A percentile compares a stretch with the other conserved stretches of the same genome.
Evolutionary conservation across 2,329 filamentous ascomycete genomes (phyloP).

Genomic region (Daldinia sp.): DNA sequence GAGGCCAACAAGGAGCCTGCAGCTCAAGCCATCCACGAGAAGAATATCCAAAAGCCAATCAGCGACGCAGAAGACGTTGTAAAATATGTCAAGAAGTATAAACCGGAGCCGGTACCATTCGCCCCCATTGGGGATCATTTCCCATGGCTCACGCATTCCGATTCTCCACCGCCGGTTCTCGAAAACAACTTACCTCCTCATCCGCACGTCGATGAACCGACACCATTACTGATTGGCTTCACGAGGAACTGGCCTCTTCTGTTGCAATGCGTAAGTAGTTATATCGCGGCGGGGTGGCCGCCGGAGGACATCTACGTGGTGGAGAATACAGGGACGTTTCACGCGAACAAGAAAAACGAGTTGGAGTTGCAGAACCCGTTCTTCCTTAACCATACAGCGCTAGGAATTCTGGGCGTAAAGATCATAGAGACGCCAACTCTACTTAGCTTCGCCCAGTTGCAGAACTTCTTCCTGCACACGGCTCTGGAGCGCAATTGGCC

Average conservation of each 20-base stretch:
- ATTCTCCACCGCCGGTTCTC: constrained; percentile 42
- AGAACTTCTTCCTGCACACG: constrained; percentile 57
- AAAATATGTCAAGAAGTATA: constrained; percentile 45
- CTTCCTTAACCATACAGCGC: constrained; percentile 60
- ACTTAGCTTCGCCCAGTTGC: constrained; percentile 58
- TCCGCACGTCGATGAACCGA: constrained; percentile 48
- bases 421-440: constrained; percentile 57
- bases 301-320: constrained; percentile 61
- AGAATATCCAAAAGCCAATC: constrained; percentile 37
- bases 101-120: constrained; percentile 42
- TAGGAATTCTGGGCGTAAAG: constrained; percentile 58
- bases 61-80: constrained; percentile 12
- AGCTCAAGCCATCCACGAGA: constrained; percentile 32
- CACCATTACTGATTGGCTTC: constrained; percentile 59
- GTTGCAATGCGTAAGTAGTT: constrained; percentile 60
- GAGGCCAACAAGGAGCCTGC: constrained; percentile 21
- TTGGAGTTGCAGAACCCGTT: constrained; percentile 62
- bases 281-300: constrained; percentile 65
- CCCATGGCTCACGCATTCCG: constrained; percentile 47
- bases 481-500: constrained; percentile 53
- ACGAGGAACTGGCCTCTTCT: constrained; percentile 61
- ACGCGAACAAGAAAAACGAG: constrained; percentile 54
- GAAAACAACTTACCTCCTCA: constrained; percentile 47
- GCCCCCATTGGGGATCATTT: constrained; percentile 51
- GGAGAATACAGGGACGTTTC: constrained; percentile 63